Base-by-base conservation (phyloP, 1,284 basidiomycete genomes). In the Leccinum pachyderme region DNA sequence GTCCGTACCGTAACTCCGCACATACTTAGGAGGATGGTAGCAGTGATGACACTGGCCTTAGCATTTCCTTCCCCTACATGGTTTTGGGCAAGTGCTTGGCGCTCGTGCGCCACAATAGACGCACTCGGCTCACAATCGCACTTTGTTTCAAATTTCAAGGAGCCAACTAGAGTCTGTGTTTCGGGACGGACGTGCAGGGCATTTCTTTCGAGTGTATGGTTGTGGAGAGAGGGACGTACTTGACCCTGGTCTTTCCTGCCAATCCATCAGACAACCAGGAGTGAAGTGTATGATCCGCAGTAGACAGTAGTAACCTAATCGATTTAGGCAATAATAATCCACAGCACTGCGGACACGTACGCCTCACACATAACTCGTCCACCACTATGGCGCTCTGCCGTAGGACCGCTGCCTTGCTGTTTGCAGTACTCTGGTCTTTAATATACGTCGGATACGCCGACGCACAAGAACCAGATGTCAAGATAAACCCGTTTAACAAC, bases 401-500 rank as follows among this genome's bases (percentile, higher is more conserved):
- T 39, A 64, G 72, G 62, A 71, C 72, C 37, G 62, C 68, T 28
- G 58, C 71, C n/a, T 56, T 73, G 4, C 56, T 77, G 52, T 75
- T 66, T 68, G 62, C 70, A 50, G 56, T 58, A 2, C 47, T 71
- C 29, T 52, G 65, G 13, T 59, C 73, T 18, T 51, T 75, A 8
- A 52, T 63, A 54, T 61, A 60, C 33, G 53, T 67, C 15, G 57
- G 66, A 41, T 59, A 67, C 41, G 62, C 62, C 4, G 41, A 55
- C 6, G 77, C 77, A 4, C 77, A 79, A 59, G 66, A 73, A 9
- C 77, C 78, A 55, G 61, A 77, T 55, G 62, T 70, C 57, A 62
- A 72, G 6, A 63, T 86, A 51, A 77, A 70, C 33, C 73, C 76
- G 54, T 90, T 90, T 68, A 63, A 76, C 49, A 90, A 91, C 70